A percentile compares a stretch with the other conserved stretches of the same genome.
Conservation (phyloP, 345 rosid genomes). For the Brassica incana region DNA sequence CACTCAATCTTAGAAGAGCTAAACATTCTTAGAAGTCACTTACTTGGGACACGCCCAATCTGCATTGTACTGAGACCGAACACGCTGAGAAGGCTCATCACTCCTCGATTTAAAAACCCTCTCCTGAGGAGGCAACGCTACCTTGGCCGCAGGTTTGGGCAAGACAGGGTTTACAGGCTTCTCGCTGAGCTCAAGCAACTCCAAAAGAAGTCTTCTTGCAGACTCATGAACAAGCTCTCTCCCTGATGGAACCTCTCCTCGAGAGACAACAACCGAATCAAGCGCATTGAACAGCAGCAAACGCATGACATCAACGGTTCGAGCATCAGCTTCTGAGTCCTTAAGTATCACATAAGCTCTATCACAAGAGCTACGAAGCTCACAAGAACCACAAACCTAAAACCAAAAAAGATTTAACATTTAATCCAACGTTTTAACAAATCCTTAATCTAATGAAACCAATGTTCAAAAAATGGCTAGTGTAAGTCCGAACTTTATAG, state of each 20-base stretch:
- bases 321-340: constrained; percentile 66
- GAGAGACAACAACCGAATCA: constrained; percentile 63
- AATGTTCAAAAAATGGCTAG: no score
- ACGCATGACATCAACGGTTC: constrained; percentile 86
- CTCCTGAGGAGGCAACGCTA: constrained; percentile 35
- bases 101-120: constrained; percentile 18
- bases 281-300: constrained; percentile 63
- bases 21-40: constrained; percentile 34
- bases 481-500: no score
- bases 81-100: constrained; percentile 39
- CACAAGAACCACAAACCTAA: constrained; percentile 85
- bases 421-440: not conserved
- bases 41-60: constrained; percentile 90
- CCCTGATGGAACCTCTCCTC: constrained; percentile 54
- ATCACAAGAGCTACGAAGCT: constrained; percentile 81
- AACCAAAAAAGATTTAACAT: not conserved
- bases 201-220: constrained; percentile 69
- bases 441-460: not conserved
- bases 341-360: constrained; percentile 77
- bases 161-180: constrained; percentile 52
- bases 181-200: constrained; percentile 72
- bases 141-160: constrained; percentile 48
- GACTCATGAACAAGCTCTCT: constrained; percentile 53
- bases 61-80: constrained; percentile 33
- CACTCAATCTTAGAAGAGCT: not conserved